Base-by-base conservation (phyloP, 1,284 basidiomycete genomes). In the Taiwanofungus camphoratus region DNA sequence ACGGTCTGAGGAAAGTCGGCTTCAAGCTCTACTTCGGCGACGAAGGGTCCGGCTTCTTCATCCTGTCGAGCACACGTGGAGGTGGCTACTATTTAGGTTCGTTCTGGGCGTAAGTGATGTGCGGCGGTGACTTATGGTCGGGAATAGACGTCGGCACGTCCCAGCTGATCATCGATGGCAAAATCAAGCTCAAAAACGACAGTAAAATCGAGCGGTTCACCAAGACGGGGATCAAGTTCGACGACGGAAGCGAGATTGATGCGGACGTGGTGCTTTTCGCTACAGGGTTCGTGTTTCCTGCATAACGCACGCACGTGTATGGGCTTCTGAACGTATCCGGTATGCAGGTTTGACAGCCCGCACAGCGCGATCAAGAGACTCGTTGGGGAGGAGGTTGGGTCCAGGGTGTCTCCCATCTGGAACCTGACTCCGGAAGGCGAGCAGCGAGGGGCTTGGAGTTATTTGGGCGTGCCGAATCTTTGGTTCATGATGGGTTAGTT, bases 171-270 rank as follows among this genome's bases (percentile, higher is more conserved):
- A 70, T 77, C 21, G 79, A 86, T 44, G 77, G 79, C 21, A 79
- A 82, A 55, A 87, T 90, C 63, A 86, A 86, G 58, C 63, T 89
- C 37, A 85, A 87, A 62, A 79, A 72, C 52, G 80, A 80, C 41
- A 71, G 68, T 34, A 64, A 70, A 42, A 73, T 83, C 48, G 66
- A 73, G 42, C 56, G 61, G 31, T 81, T 78, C 55, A 81, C 74
- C 0, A 68, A 74, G 50, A 71, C 61, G 5, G 76, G 76, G 0
- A 55, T 88, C 8, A 69, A 68, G 36, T 89, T 89, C 52, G 73
- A 75, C 44, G 73, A 89, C 49, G 83, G 83, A 6, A 76, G 70
- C 20, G 73, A 73, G 48, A 58, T 87, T 22, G 62, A 74, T 8
- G 82, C 79, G 11, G 85, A 90, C 57, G 72, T 84, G 12, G 74